Base-by-base conservation (phyloP, 768 basidiomycete genomes). In the Pisolithus tinctorius region DNA sequence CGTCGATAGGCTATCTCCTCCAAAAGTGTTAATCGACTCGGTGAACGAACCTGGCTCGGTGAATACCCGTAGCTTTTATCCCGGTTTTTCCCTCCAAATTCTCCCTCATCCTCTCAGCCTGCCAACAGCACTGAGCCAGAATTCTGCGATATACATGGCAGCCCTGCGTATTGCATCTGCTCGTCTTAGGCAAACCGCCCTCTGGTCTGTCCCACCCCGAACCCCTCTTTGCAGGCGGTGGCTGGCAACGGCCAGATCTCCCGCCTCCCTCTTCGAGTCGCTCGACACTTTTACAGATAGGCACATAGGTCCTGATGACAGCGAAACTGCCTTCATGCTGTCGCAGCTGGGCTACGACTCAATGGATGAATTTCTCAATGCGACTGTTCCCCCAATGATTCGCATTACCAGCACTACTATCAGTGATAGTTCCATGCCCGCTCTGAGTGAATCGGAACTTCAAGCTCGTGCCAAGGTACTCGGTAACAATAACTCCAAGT, bases 271-370 rank as follows among this genome's bases (percentile, higher is more conserved):
- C 56, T 92, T 95, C 66, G 78, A 84, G 11, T 82, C 93, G 2
- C 75, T 96, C 56, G 95, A 99, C 71, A 87, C 84, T 31, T 97
- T 98, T 71, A 67, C 83, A 42, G 83, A 89, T 59, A 83, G 95
- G 30, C 95, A 99, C 68, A 83, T 98, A 59, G 96, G 95, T 13
- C 95, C 95, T 13, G 86, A 93, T 63, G 81, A 82, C 52, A 68
- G 71, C n/a, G 93, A 95, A 70, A 80, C 85, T 25, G 71, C 78
- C 2, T 74, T 75, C 42, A 98, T 97, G 95, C 86, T 99, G 54
- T 71, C 77, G 4, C 74, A 77, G 53, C 70, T 99, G 27, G 94
- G 94, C 25, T 96, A 90, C 65, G 72, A 83, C 54, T 83, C 86
- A 37, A 85, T 98, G 79, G 92, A 96, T 45, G 83, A 81, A 25